These are phyloP conservation scores for Elsinoe ampelina DNA, from an alignment of 2,329 filamentous ascomycete genomes.

Conservation along the genomic window DNA sequence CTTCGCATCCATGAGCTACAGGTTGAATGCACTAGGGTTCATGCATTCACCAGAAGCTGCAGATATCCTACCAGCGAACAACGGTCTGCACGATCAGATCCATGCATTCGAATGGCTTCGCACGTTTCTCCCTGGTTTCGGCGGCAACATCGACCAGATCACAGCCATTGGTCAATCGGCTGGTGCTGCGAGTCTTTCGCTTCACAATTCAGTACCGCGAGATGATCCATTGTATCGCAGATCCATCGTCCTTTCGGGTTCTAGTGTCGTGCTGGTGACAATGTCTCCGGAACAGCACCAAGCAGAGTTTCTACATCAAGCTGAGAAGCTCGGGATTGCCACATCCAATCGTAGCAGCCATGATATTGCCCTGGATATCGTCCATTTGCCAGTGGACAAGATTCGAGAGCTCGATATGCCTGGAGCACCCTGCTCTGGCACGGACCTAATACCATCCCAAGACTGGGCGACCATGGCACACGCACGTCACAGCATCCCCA, in stretches of 20 bases:
- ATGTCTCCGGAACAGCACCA: conserved; percentile 15
- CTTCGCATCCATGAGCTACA: conserved; percentile 16
- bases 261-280: conserved; percentile 17
- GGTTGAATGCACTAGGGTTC: conserved; percentile 16
- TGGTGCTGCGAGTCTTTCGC: conserved; percentile 17
- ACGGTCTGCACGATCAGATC: conserved; percentile 47
- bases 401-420: conserved; percentile 15
- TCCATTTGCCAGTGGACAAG: conserved; percentile 13
- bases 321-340: conserved; percentile 14
- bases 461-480: conserved; percentile 14
- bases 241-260: conserved; percentile 16
- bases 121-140: conserved; percentile 43
- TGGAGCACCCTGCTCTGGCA: conserved; percentile 15
- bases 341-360: neutral
- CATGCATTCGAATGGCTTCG: conserved; percentile 44
- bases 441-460: conserved; percentile 15
- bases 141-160: conserved; percentile 30
- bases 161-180: conserved; percentile 18
- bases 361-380: conserved; percentile 15
- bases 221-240: conserved; percentile 15
- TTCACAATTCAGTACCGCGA: conserved; percentile 14
- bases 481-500: neutral
- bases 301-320: conserved; percentile 16
- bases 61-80: conserved; percentile 30
- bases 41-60: conserved; percentile 13